Percentiles rank a stretch among this genome's conserved stretches.
Evolutionary conservation across 345 rosid genomes (phyloP).

Genomic region (Bruguiera sexangula): DNA sequence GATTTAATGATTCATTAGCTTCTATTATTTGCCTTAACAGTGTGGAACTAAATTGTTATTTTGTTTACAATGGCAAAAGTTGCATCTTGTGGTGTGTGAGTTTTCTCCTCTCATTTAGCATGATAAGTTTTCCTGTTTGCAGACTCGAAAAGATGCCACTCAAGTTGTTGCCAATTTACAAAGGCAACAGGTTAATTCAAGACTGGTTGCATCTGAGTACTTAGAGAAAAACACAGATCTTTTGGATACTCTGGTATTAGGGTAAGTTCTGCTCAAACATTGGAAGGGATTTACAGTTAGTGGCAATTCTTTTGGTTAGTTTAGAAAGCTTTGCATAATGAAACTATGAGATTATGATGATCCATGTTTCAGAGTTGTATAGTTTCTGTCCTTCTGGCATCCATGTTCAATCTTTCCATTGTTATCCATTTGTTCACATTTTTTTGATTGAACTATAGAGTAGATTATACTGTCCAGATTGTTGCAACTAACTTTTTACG

Average conservation of each 20-base stretch:
- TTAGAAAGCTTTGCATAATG: not conserved
- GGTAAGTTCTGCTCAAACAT: slow-evolving; percentile 41
- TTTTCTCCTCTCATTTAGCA: slow-evolving; percentile 8
- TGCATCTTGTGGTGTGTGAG: not conserved
- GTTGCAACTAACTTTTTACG: not conserved
- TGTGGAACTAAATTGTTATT: not conserved
- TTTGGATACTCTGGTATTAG: slow-evolving; percentile 65
- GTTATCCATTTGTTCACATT: not conserved
- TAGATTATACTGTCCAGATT: not conserved
- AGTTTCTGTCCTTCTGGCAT: slow-evolving; percentile 4
- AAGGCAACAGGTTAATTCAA: slow-evolving; percentile 86
- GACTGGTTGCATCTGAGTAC: slow-evolving; percentile 90
- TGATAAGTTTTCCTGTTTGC: slow-evolving; percentile 24
- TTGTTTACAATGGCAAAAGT: not conserved
- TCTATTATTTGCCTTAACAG: not conserved
- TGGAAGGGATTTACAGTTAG: not conserved
- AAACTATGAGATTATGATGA: not conserved
- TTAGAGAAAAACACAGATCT: slow-evolving; percentile 83
- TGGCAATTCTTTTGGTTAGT: not conserved
- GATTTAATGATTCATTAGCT: not conserved
- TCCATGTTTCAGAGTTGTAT: not conserved
- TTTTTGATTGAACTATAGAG: not conserved
- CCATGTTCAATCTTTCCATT: not conserved
- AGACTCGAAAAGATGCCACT: slow-evolving; percentile 97
- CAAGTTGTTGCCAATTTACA: slow-evolving; percentile 97